Percentiles rank a stretch among this genome's conserved stretches.
These are phyloP conservation scores for Rhodosporidiobolus odoratus DNA, from an alignment of 768 basidiomycete genomes.

Conservation along the genomic window DNA sequence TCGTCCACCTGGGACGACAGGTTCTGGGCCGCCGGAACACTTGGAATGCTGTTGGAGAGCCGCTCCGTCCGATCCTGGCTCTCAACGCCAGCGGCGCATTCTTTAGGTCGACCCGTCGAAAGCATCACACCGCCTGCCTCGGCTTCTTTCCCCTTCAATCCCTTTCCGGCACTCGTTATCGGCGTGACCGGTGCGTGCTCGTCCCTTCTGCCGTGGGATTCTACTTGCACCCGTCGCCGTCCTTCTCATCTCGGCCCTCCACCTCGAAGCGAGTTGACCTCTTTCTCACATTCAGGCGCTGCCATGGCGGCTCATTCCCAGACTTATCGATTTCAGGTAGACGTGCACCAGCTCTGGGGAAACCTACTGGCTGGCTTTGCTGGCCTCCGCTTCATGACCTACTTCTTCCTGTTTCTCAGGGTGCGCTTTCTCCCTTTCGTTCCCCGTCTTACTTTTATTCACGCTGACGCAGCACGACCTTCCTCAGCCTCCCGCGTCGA, in stretches of 20 bases:
- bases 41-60: conserved; percentile 86
- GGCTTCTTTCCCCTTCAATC: conserved; percentile 63
- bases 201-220: conserved; percentile 59
- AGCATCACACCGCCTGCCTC: conserved; percentile 58
- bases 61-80: conserved; percentile 67
- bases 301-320: conserved; percentile 92
- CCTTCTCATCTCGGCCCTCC: no score
- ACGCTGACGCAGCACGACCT: conserved; percentile 38
- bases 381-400: conserved; percentile 75
- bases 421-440: conserved; percentile 84
- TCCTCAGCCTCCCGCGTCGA: conserved; percentile 27
- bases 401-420: conserved; percentile 88
- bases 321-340: conserved; percentile 52
- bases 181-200: conserved; percentile 81
- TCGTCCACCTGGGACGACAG: conserved; percentile 54
- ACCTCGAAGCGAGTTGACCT: no score
- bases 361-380: conserved; percentile 72
- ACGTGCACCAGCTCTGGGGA: conserved; percentile 89
- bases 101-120: conserved; percentile 5
- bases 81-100: conserved; percentile 55
- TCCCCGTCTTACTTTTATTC: conserved; percentile 78
- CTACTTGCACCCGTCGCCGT: no score
- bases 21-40: conserved; percentile 89
- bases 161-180: conserved; percentile 65
- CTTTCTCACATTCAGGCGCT: conserved; percentile 83